These are phyloP conservation scores for Phaseolus lunatus DNA, from an alignment of 306 rosid species.

Conservation along the genomic window DNA sequence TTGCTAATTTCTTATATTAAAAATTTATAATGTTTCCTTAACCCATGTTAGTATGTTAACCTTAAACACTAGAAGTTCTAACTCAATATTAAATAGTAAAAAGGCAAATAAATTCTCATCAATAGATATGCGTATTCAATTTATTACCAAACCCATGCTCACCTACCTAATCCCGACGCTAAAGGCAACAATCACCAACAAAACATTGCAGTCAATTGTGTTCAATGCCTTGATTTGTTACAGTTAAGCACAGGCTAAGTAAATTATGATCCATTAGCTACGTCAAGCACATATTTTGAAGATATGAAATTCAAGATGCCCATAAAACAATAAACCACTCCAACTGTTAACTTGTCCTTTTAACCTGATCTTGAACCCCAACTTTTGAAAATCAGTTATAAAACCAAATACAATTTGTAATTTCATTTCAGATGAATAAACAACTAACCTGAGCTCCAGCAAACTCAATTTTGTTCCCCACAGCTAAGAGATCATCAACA, in stretches of 20 bases:
- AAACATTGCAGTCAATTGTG: background rate
- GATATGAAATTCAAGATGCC: constrained; percentile 14
- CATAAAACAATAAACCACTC: constrained; percentile 3
- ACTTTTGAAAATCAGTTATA: background rate
- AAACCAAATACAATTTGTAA: background rate
- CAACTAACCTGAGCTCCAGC: constrained; percentile 87
- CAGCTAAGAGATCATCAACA: constrained; percentile 81
- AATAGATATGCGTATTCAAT: background rate
- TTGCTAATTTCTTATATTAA: background rate
- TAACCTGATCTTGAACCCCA: background rate
- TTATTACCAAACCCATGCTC: background rate
- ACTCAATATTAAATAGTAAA: background rate
- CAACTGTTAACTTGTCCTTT: background rate
- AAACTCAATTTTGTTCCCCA: constrained; percentile 90
- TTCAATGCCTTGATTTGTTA: background rate
- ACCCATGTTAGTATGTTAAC: background rate
- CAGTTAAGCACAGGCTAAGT: background rate
- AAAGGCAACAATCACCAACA: background rate
- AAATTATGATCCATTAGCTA: background rate
- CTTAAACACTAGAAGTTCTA: background rate
- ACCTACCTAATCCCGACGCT: background rate
- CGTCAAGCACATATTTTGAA: background rate
- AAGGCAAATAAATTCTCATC: background rate
- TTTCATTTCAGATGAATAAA: background rate
- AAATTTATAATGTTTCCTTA: background rate